These are phyloP conservation scores for Vitis hybrid DNA, from an alignment of 177 flowering plant genomes.

Conservation along the genomic window DNA sequence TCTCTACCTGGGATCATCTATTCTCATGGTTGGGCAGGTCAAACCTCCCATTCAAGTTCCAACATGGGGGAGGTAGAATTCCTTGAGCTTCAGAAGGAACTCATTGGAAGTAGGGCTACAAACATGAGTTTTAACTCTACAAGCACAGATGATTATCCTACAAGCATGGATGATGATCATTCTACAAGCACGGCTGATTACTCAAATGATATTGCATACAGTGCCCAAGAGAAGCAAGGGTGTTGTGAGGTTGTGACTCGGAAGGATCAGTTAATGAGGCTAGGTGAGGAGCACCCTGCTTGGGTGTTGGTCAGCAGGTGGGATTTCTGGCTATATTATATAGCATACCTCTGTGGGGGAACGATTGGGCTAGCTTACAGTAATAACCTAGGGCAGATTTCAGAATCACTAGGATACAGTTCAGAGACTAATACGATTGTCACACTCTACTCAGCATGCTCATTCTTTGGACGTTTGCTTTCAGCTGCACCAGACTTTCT, in stretches of 20 bases:
- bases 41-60: constrained; percentile 9
- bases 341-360: constrained; percentile 44
- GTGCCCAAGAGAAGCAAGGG: constrained; percentile 9
- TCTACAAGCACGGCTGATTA: too few species aligned
- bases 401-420: constrained; percentile 34
- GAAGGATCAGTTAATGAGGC: constrained; percentile 17
- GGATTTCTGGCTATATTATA: constrained; percentile 43
- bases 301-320: constrained; percentile 15
- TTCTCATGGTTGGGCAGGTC: constrained; percentile 16
- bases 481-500: constrained; percentile 40
- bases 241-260: constrained; percentile 7
- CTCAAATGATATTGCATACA: not conserved
- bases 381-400: constrained; percentile 43
- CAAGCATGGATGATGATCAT: too few species aligned
- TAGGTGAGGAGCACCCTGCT: constrained; percentile 40
- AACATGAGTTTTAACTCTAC: too few species aligned
- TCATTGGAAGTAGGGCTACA: not conserved
- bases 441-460: constrained; percentile 33
- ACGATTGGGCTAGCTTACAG: constrained; percentile 46
- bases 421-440: constrained; percentile 17
- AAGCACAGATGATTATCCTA: too few species aligned
- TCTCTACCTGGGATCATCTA: constrained; percentile 28
- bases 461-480: constrained; percentile 47
- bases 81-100: constrained; percentile 30
- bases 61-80: constrained; percentile 20